Evolutionary conservation across 2,329 filamentous ascomycete species (phyloP).

Genomic region (Epichloe coenophiala): DNA sequence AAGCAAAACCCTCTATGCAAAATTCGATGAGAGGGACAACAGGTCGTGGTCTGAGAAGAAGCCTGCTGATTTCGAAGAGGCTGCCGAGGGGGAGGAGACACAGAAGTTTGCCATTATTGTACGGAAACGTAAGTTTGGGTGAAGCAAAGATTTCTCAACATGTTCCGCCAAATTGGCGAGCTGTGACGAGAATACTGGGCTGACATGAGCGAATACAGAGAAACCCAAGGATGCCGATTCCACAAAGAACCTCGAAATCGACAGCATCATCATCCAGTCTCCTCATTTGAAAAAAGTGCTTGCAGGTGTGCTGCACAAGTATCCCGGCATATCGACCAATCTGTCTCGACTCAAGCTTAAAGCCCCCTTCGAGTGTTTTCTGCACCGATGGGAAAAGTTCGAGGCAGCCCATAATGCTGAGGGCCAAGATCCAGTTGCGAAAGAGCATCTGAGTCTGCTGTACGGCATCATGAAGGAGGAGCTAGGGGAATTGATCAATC

Average conservation of each 20-base stretch:
- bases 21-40: slow-evolving; percentile 32
- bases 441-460: slow-evolving; percentile 33
- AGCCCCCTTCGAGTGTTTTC: slow-evolving; percentile 50
- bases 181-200: neutral
- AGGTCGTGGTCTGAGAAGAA: slow-evolving; percentile 42
- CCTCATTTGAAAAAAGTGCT: slow-evolving; percentile 45
- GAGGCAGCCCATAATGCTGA: slow-evolving; percentile 25
- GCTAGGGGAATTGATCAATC: slow-evolving; percentile 35
- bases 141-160: too few species aligned
- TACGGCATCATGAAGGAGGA: slow-evolving; percentile 34
- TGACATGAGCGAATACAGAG: slow-evolving; percentile 5
- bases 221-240: slow-evolving; percentile 40
- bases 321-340: slow-evolving; percentile 45
- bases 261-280: slow-evolving; percentile 52
- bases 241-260: slow-evolving; percentile 44
- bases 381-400: slow-evolving; percentile 49
- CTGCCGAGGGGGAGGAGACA: slow-evolving; percentile 47
- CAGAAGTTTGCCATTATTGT: slow-evolving; percentile 47
- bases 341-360: slow-evolving; percentile 48
- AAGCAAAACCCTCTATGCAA: slow-evolving; percentile 30
- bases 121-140: slow-evolving; percentile 28
- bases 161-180: too few species aligned
- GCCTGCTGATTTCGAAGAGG: slow-evolving; percentile 39
- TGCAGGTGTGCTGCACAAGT: slow-evolving; percentile 38
- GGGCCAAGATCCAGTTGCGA: slow-evolving; percentile 26